Base-by-base conservation (phyloP, 805 yeast genomes). In the Yarrowia yakushimensis region DNA sequence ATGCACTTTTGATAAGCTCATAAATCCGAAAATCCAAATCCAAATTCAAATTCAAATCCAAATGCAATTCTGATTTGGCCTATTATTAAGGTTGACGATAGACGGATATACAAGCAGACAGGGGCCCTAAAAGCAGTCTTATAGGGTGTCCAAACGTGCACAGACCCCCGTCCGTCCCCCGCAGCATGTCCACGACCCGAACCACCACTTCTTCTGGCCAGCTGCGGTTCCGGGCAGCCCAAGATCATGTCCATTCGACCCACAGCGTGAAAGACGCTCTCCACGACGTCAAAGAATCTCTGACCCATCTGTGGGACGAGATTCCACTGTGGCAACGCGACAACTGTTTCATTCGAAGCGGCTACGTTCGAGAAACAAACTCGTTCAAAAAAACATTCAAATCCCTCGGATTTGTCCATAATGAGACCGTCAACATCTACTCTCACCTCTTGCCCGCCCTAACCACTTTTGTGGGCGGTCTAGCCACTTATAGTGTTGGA, bases 321-420 rank as follows among this genome's bases (percentile, higher is more conserved):
- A 71, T 88, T 27, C 88, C 85, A 23, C 80, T 74, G 15, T 87
- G 94, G 94, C 91, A 86, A 69, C 77, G 81, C 64, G 94, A 88
- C 69, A 88, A 88, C 70, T 87, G 85, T 66, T 84, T 72, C 69
- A 87, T 88, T 48, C 70, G 76, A 41, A 75, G 83, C 0, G 90
- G 90, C 4, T 88, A 88, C 68, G 85, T 87, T 18, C 78, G 77
- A 33, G 84, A 81, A 62, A 82, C 88, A 0, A 67, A 71, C 33
- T 81, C 86, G 30, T 79, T 74, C 65, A 55, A 63, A 43, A 73
- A 71, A 52, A 83, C 87, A 63, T 63, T 84, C 17, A 66, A 74
- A 39, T 81, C 88, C 2, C 71, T 87, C 48, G 66, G 76, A 8
- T 83, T 81, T 66, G 66, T 85, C 43, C 90, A 87, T 73, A 88